Percentiles rank a stretch among this genome's conserved stretches.
Conservation (phyloP, 495 filamentous ascomycete genomes). For the Podospora comata region DNA sequence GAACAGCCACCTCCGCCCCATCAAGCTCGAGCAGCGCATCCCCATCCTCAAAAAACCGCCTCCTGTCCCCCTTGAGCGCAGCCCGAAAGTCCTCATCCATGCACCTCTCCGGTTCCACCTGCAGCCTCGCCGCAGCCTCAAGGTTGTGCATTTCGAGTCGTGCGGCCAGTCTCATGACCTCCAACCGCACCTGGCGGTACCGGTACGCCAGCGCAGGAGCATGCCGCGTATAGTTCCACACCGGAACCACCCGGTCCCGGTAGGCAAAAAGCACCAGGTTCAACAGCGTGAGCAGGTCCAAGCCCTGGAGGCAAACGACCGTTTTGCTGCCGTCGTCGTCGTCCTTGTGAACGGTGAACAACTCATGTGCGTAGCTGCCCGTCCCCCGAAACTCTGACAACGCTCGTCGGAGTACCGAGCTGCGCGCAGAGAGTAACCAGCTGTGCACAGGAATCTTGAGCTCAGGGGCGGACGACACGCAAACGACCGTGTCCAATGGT, state of each 20-base stretch:
- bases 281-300: conserved; percentile 72
- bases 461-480: conserved; percentile 58
- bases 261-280: conserved; percentile 81
- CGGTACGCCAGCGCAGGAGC: conserved; percentile 59
- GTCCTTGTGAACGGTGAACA: conserved; percentile 56
- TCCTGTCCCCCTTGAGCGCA: conserved; percentile 61
- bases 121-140: conserved; percentile 71
- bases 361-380: conserved; percentile 46
- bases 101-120: conserved; percentile 59
- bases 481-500: conserved; percentile 45
- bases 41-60: conserved; percentile 65
- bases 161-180: conserved; percentile 76
- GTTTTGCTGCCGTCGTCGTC: conserved; percentile 48
- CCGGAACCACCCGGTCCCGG: conserved; percentile 72
- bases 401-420: conserved; percentile 60
- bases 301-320: conserved; percentile 57
- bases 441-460: conserved; percentile 75
- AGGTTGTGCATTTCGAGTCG: conserved; percentile 63
- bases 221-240: conserved; percentile 73
- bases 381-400: conserved; percentile 50
- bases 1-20: conserved; percentile 60
- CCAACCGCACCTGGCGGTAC: conserved; percentile 72
- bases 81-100: conserved; percentile 64
- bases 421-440: conserved; percentile 73
- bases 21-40: conserved; percentile 77